phyloP scores from a whole-genome alignment of 2,329 filamentous ascomycete genomes.

The Fusarium vanettenii region DNA sequence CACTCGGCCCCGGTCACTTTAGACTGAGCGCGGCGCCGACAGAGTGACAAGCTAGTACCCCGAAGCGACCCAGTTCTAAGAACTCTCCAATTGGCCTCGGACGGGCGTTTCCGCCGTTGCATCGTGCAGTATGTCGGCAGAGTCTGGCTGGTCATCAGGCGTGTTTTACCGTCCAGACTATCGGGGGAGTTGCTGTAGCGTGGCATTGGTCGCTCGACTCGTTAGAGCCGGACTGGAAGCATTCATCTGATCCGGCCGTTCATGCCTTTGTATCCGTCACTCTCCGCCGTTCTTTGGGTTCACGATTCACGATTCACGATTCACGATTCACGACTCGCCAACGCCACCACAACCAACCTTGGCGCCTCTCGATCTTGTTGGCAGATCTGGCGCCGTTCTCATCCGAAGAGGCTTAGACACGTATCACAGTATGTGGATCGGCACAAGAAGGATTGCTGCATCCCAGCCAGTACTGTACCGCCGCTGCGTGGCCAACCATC shows the following conservation, averaged over 20 bases:
- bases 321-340: not conserved
- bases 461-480: not conserved
- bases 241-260: not conserved
- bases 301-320: not conserved
- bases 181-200: not conserved
- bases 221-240: not conserved
- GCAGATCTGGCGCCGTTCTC: slow-evolving; percentile 1
- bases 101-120: not conserved
- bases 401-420: slow-evolving; percentile 5
- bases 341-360: not conserved
- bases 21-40: slow-evolving; percentile 13
- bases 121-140: slow-evolving; percentile 9
- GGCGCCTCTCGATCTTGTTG: not conserved
- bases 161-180: not conserved
- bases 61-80: not conserved
- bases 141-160: not conserved
- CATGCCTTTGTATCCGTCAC: not conserved
- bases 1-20: slow-evolving; percentile 13
- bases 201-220: not conserved
- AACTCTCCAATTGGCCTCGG: not conserved
- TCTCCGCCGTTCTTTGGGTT: not conserved
- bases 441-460: slow-evolving; percentile 11
- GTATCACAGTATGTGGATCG: slow-evolving; percentile 4
- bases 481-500: not conserved
- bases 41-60: slow-evolving; percentile 14